Percentiles rank a stretch among this genome's conserved stretches.
phyloP scores from a whole-genome alignment of 1,139 yeast species.

The Sugiyamaella castrensis region DNA sequence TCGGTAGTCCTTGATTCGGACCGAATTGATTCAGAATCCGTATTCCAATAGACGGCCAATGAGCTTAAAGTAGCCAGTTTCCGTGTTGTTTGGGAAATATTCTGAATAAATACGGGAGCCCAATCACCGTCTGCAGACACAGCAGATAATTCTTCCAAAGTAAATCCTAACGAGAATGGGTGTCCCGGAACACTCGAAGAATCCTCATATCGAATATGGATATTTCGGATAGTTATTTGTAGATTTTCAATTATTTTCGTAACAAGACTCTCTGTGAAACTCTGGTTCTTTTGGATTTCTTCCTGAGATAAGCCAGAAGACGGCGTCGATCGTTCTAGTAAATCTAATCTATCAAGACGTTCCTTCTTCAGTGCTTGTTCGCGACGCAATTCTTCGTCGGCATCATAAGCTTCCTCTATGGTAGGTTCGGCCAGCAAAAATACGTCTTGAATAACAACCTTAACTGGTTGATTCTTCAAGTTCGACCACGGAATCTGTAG shows the following conservation, averaged over 20 bases:
- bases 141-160: constrained; percentile 84
- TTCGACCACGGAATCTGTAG: constrained; percentile 97
- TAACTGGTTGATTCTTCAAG: constrained; percentile 88
- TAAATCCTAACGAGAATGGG: constrained; percentile 82
- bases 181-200: constrained; percentile 43
- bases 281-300: constrained; percentile 59
- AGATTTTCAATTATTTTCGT: constrained; percentile 90
- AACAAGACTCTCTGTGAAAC: constrained; percentile 81
- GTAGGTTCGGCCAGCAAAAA: constrained; percentile 78
- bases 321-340: constrained; percentile 36
- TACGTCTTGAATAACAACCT: constrained; percentile 83
- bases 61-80: constrained; percentile 75
- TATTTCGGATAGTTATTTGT: constrained; percentile 88
- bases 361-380: constrained; percentile 65
- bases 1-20: constrained; percentile 17
- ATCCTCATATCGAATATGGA: constrained; percentile 92
- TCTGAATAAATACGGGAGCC: constrained; percentile 81
- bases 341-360: constrained; percentile 66
- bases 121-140: constrained; percentile 83
- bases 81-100: constrained; percentile 63
- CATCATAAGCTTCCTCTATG: constrained; percentile 49
- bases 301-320: constrained; percentile 38
- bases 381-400: constrained; percentile 63
- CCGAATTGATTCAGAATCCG: constrained; percentile 49
- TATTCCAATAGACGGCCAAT: constrained; percentile 82